phyloP scores from a whole-genome alignment of 2,329 filamentous ascomycete genomes.

The Helicocarpus griseus region DNA sequence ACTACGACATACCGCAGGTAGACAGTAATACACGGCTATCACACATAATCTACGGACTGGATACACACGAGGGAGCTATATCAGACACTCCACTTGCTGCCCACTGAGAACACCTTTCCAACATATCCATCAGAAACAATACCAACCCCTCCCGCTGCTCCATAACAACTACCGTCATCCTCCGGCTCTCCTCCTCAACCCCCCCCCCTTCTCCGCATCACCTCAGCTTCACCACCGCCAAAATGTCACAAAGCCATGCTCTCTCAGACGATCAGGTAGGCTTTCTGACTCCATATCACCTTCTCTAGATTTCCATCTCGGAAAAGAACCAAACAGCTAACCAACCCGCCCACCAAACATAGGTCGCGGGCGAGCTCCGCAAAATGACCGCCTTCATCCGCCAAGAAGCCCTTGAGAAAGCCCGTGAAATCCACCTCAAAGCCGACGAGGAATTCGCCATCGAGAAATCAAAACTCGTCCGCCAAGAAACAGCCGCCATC shows the following conservation, averaged over 20 bases:
- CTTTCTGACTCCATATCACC: neutral
- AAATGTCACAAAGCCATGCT: conserved; percentile 86
- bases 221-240: conserved; percentile 26
- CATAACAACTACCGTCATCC: conserved; percentile 12
- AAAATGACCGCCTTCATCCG: conserved; percentile 99
- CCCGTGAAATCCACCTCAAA: conserved; percentile 94
- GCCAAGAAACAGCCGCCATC: conserved; percentile 86
- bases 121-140: too few relatives aligned
- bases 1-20: neutral
- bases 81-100: too few relatives aligned
- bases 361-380: conserved; percentile 97
- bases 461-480: conserved; percentile 97
- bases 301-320: neutral
- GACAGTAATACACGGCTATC: neutral
- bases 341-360: conserved; percentile 8
- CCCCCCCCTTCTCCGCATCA: conserved; percentile 4
- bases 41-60: too few relatives aligned
- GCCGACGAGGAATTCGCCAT: conserved; percentile 98
- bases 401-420: conserved; percentile 95
- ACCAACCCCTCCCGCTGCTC: conserved; percentile 8
- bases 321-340: neutral
- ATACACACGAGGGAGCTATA: too few relatives aligned
- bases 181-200: conserved; percentile 9
- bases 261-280: conserved; percentile 94
- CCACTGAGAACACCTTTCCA: too few relatives aligned